Conservation (phyloP, 2,329 filamentous ascomycete genomes). For the Clonostachys rhizophaga region DNA sequence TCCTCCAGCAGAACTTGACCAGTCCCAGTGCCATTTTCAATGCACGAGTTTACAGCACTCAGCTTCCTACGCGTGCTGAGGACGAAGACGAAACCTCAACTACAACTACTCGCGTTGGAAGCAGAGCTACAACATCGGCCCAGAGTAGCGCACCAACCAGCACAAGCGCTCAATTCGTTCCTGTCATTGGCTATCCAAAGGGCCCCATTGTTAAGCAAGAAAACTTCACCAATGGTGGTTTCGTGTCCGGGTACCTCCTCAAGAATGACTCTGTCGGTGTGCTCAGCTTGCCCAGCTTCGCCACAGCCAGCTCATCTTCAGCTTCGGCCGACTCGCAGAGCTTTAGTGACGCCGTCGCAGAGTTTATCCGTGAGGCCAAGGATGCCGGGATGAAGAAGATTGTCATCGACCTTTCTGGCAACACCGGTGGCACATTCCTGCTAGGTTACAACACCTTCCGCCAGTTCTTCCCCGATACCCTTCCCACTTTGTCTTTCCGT, state of each 20-base stretch:
- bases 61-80: too few relatives aligned
- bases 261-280: neutral
- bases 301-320: too few relatives aligned
- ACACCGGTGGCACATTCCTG: slow-evolving; percentile 49
- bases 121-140: too few relatives aligned
- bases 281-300: slow-evolving; percentile 10
- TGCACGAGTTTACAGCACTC: too few relatives aligned
- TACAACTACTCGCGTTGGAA: too few relatives aligned
- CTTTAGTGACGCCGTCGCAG: neutral
- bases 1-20: too few relatives aligned
- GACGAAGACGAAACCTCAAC: slow-evolving; percentile 16
- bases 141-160: slow-evolving; percentile 17
- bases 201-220: neutral
- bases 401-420: slow-evolving; percentile 58
- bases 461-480: slow-evolving; percentile 22
- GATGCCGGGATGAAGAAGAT: slow-evolving; percentile 49
- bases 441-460: slow-evolving; percentile 44
- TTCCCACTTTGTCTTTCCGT: slow-evolving; percentile 6
- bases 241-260: slow-evolving; percentile 14
- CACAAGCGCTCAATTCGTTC: neutral
- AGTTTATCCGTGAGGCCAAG: slow-evolving; percentile 10
- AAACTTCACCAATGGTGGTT: slow-evolving; percentile 1
- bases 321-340: neutral
- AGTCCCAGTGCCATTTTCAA: too few relatives aligned
- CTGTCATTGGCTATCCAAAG: neutral